Base-by-base conservation (phyloP, 305 asterid species). In the Solanum hybrid region DNA sequence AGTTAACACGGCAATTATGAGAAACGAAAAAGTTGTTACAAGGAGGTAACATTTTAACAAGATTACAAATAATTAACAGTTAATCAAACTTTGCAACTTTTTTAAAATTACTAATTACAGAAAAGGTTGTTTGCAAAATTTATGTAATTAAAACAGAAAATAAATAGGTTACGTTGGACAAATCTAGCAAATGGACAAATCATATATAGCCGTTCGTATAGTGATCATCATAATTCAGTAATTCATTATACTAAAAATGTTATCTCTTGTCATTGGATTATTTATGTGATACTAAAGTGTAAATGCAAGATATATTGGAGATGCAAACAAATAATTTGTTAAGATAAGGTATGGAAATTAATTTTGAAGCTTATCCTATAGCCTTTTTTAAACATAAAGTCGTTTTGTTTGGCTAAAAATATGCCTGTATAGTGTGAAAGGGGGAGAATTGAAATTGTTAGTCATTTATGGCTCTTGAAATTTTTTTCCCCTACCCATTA, bases 321-420 rank as follows among this genome's bases (percentile, higher is more conserved):
- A 56, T 73, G 71, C 82, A 72, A 71, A 87, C 89, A 87, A 87
- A 87, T 73, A 60, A 84, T 45, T 84, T 51, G 89, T 75, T 42
- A 87, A 78, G 89, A 87, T 87, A 75, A 75, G 89, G 73, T 42
- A 40, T 17, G 89, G 85, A 87, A 72, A 56, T 72, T 69, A 66
- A n/a, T 38, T 5, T 51, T 38, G 75, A 75, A 87, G 71, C 72
- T 15, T 72, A 87, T 87, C 89, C 85, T 27, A 24, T 60, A 32
- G 32, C 60, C 3, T 4, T 69, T 56, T 87, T 72, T 71, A 17
- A 17, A 27, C 51, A 27, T 75, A 15, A 87, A 87, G 75, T 87
- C 89, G 29, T 35, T 72, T 73, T 87, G 72, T 40, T 72, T 17
- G 75, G 89, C 40, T 87, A 34, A 40, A 87, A 87, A 45, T 84